Evolutionary conservation across 2,329 filamentous ascomycete species (phyloP), one percentile per base, ranked within the genome.

Genomic region (Rhexocercosporidium sp.): DNA sequence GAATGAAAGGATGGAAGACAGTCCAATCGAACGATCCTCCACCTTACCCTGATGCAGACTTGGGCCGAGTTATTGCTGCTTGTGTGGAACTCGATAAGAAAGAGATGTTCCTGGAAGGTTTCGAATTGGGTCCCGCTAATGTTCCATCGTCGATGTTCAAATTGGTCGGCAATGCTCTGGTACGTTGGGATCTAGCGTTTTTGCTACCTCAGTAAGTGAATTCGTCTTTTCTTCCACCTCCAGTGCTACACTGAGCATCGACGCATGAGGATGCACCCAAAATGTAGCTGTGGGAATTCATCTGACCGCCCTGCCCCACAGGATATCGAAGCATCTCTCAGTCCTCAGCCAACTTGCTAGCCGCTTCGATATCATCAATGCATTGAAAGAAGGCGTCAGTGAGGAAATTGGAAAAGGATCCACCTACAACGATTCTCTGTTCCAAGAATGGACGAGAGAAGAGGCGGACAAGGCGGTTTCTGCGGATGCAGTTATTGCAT

Each of bases 381-480:
- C 51, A 12, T 16, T 69, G 16, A 49, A 54, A 59, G 11, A n/a
- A 22, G 66, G 64, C 11, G n/a, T 64, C 1, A 34, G 37, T 34
- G 31, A 57, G n/a, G 63, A 69, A 57, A n/a, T n/a, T 12, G 34
- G 3, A 14, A 62, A 31, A 37, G n/a, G 16, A 12, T 37, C 31
- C 31, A 8, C 29, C 22, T 59, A 51, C 49, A 20, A n/a, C 6
- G 51, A 62, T 31, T 41, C 37, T n/a, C 31, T 37, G 16, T 66
- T 64, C 18, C 49, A 67, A 56, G 18, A 61, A 11, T 70, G 68
- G 68, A 16, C 61, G n/a, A 29, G 59, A 3, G 46, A 18, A 7
- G 46, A 70, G 44, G 56, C 56, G 2, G 39, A 61, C 41, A 31
- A 56, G 9, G 53, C 68, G 3, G 11, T 69, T 18, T 54, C 39